A percentile compares a stretch with the other conserved stretches of the same genome.
Conservation (phyloP, 2,329 filamentous ascomycete species). For the Fusarium pininemorale region DNA sequence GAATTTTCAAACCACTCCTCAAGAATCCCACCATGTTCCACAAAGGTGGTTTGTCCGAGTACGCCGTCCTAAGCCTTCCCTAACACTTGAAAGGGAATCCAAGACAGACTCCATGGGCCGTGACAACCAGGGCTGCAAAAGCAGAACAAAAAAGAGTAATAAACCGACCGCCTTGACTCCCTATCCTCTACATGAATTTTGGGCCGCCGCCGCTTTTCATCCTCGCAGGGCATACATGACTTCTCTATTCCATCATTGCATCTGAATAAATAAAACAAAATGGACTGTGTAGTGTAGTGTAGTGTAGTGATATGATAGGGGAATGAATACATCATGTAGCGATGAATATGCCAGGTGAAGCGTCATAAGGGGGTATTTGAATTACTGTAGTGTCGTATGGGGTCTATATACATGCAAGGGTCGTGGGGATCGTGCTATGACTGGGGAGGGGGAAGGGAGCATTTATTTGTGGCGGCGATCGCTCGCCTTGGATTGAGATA, state of each 20-base stretch:
- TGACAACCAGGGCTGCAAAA: slow-evolving; percentile 37
- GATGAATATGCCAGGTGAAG: slow-evolving; percentile 44
- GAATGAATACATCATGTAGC: slow-evolving; percentile 38
- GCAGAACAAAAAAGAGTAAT: slow-evolving; percentile 32
- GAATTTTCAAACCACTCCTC: slow-evolving; percentile 34
- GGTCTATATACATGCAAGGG: slow-evolving; percentile 53
- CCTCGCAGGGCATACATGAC: slow-evolving; percentile 52
- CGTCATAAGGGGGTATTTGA: slow-evolving; percentile 51
- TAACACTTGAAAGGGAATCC: slow-evolving; percentile 50
- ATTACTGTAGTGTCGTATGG: slow-evolving; percentile 51
- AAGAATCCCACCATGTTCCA: slow-evolving; percentile 29
- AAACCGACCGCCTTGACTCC: slow-evolving; percentile 51
- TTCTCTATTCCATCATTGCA: slow-evolving; percentile 53
- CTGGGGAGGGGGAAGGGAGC: slow-evolving; percentile 35
- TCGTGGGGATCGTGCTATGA: slow-evolving; percentile 50
- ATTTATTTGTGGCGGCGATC: slow-evolving; percentile 18
- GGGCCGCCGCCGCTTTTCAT: slow-evolving; percentile 47
- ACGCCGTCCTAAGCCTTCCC: slow-evolving; percentile 41
- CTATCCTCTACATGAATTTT: slow-evolving; percentile 56
- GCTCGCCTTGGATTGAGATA: not conserved
- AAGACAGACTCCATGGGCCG: slow-evolving; percentile 36
- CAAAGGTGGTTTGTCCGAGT: slow-evolving; percentile 35
- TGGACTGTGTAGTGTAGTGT: slow-evolving; percentile 41
- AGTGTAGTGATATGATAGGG: slow-evolving; percentile 27
- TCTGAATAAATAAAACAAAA: slow-evolving; percentile 41